phyloP scores from a whole-genome alignment of 352 stramenopile genomes.

The Globisporangium echinulatum region DNA sequence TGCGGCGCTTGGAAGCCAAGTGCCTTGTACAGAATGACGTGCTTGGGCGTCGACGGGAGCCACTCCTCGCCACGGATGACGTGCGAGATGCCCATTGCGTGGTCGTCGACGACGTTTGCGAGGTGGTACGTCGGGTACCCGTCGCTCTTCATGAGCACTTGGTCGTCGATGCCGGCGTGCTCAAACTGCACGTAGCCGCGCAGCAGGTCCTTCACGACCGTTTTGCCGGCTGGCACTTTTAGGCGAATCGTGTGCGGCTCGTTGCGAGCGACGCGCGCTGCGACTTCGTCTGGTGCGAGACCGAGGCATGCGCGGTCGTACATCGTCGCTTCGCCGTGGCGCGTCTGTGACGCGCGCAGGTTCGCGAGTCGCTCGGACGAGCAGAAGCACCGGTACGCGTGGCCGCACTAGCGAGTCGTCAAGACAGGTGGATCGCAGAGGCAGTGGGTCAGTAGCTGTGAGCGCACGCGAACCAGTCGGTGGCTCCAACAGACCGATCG shows the following conservation, averaged over 20 bases:
- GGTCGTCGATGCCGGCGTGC: constrained; percentile 85
- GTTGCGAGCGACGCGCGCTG: constrained; percentile 79
- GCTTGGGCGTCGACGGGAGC: constrained; percentile 89
- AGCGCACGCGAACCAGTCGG: neutral
- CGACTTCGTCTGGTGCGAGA: constrained; percentile 85
- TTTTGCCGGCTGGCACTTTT: constrained; percentile 90
- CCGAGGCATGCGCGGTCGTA: constrained; percentile 97
- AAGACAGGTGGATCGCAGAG: too few relatives aligned
- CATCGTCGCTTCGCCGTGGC: constrained; percentile 90
- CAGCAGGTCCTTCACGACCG: constrained; percentile 94
- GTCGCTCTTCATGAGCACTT: constrained; percentile 92
- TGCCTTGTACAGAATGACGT: constrained; percentile 87
- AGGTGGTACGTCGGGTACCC: constrained; percentile 92
- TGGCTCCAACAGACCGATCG: neutral
- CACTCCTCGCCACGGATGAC: constrained; percentile 96
- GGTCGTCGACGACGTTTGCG: constrained; percentile 95
- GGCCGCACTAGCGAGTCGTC: constrained; percentile 45
- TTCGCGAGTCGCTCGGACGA: constrained; percentile 92
- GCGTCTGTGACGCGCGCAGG: constrained; percentile 84
- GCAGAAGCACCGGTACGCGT: constrained; percentile 98
- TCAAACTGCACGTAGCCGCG: constrained; percentile 92
- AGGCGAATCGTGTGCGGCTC: constrained; percentile 92
- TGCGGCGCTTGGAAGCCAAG: constrained; percentile 67
- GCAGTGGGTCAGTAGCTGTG: neutral
- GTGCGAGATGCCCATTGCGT: constrained; percentile 95